phyloP scores from a whole-genome alignment of 1,139 yeast species.

The Trichomonascaceae sp. region DNA sequence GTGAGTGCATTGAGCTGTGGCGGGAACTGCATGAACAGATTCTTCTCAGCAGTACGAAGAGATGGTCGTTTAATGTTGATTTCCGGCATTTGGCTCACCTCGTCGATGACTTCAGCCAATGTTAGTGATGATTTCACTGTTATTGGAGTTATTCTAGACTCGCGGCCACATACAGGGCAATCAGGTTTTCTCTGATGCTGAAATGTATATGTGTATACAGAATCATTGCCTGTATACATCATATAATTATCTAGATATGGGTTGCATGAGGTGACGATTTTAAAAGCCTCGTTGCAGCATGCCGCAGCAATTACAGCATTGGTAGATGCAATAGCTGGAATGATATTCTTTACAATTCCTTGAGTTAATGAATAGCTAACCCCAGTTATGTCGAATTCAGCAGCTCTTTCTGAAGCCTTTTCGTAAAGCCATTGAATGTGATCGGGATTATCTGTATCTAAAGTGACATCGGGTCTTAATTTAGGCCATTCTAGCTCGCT shows the following conservation, averaged over 20 bases:
- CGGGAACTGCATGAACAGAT: slow-evolving; percentile 50
- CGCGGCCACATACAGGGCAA: slow-evolving; percentile 71
- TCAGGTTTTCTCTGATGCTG: slow-evolving; percentile 51
- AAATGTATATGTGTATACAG: slow-evolving; percentile 70
- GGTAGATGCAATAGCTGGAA: slow-evolving; percentile 93
- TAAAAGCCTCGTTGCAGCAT: slow-evolving; percentile 84
- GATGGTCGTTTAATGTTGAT: slow-evolving; percentile 48
- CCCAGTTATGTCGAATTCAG: slow-evolving; percentile 57
- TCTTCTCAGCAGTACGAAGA: slow-evolving; percentile 38
- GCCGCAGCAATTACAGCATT: slow-evolving; percentile 90
- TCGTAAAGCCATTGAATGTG: slow-evolving; percentile 64
- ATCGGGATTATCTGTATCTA: slow-evolving; percentile 65
- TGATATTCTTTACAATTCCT: slow-evolving; percentile 87
- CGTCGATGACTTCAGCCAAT: slow-evolving; percentile 44
- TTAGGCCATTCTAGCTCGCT: slow-evolving; percentile 71
- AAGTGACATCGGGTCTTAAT: slow-evolving; percentile 39
- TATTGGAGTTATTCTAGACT: slow-evolving; percentile 30
- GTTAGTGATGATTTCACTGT: slow-evolving; percentile 39
- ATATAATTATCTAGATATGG: slow-evolving; percentile 72
- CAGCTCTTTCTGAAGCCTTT: slow-evolving; percentile 55
- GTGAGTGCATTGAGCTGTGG: slow-evolving; percentile 46
- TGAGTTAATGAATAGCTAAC: slow-evolving; percentile 67
- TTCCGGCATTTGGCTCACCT: slow-evolving; percentile 29
- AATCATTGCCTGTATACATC: slow-evolving; percentile 80
- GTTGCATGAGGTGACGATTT: slow-evolving; percentile 62